Percentiles rank a stretch among this genome's conserved stretches.
Conservation (phyloP, 2,329 filamentous ascomycete genomes). For the Alternaria gansuensis region DNA sequence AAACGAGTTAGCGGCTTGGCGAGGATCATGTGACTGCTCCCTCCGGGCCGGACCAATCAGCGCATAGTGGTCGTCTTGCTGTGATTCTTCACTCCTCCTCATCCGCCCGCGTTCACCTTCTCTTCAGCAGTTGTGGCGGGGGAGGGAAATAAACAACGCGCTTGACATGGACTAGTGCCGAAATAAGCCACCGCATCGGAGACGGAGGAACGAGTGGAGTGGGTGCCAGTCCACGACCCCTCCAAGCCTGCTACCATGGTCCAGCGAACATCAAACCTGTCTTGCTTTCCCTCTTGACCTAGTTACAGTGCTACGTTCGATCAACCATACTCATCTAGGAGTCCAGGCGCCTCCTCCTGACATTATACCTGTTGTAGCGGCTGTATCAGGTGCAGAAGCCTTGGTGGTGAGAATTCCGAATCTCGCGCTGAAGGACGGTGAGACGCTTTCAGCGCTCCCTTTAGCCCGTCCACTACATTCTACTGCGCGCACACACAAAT, state of each 20-base stretch:
- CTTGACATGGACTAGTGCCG: slow-evolving; percentile 35
- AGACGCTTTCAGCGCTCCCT: neutral
- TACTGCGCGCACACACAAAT: neutral
- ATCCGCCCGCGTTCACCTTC: slow-evolving; percentile 8
- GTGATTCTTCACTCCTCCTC: slow-evolving; percentile 6
- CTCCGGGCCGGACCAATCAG: slow-evolving; percentile 16
- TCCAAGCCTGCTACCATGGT: slow-evolving; percentile 27
- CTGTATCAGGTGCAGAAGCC: slow-evolving; percentile 1
- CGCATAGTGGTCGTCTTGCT: slow-evolving; percentile 4
- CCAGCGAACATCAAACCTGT: slow-evolving; percentile 27
- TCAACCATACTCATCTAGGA: neutral
- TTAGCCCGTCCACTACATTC: neutral
- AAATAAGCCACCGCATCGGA: slow-evolving; percentile 38
- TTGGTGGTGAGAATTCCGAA: slow-evolving; percentile 24
- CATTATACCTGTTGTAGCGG: neutral
- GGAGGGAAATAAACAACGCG: slow-evolving; percentile 25
- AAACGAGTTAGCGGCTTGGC: slow-evolving; percentile 28
- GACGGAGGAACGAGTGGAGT: slow-evolving; percentile 35
- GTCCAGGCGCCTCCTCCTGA: neutral
- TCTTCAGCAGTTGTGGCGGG: slow-evolving; percentile 19
- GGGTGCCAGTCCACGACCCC: slow-evolving; percentile 32
- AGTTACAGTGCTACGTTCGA: neutral
- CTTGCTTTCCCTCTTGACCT: slow-evolving; percentile 2
- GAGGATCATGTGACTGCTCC: slow-evolving; percentile 29
- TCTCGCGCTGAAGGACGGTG: slow-evolving; percentile 4